These are phyloP conservation scores for Viridothelium virens DNA, from an alignment of 495 filamentous ascomycete genomes.

Conservation along the genomic window DNA sequence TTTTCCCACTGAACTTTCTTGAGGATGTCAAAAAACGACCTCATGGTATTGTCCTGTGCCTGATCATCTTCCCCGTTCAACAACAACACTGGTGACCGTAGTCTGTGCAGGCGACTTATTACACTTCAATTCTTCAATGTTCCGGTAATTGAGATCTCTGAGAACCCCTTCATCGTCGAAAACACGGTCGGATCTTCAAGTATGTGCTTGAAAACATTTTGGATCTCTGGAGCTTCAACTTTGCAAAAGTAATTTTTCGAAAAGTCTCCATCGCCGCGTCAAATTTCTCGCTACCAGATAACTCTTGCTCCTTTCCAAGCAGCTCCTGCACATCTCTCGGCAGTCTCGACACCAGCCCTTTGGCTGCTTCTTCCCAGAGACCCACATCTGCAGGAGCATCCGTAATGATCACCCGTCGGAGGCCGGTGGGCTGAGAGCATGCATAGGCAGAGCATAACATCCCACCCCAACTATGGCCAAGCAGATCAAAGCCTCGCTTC, in stretches of 20 bases:
- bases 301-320: conserved; percentile 34
- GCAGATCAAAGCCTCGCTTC: conserved; percentile 32
- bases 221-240: conserved; percentile 33
- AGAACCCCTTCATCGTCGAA: conserved; percentile 45
- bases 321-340: conserved; percentile 40
- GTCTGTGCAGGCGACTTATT: conserved; percentile 13
- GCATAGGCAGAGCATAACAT: conserved; percentile 39
- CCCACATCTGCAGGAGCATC: conserved; percentile 34
- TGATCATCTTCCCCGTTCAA: conserved; percentile 3
- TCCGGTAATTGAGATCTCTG: conserved; percentile 42
- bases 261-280: conserved; percentile 38
- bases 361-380: conserved; percentile 28
- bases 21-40: neutral
- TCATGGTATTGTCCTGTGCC: conserved; percentile 4
- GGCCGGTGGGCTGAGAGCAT: conserved; percentile 29
- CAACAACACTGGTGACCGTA: conserved; percentile 8
- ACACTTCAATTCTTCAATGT: conserved; percentile 39
- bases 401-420: conserved; percentile 38
- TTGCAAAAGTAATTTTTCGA: conserved; percentile 40
- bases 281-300: conserved; percentile 39
- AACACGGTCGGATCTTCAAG: conserved; percentile 41
- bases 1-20: conserved; percentile 1
- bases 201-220: conserved; percentile 31
- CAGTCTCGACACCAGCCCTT: conserved; percentile 32
- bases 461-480: conserved; percentile 44